phyloP scores from a whole-genome alignment of 768 basidiomycete genomes.

The Lactarius akahatsu region DNA sequence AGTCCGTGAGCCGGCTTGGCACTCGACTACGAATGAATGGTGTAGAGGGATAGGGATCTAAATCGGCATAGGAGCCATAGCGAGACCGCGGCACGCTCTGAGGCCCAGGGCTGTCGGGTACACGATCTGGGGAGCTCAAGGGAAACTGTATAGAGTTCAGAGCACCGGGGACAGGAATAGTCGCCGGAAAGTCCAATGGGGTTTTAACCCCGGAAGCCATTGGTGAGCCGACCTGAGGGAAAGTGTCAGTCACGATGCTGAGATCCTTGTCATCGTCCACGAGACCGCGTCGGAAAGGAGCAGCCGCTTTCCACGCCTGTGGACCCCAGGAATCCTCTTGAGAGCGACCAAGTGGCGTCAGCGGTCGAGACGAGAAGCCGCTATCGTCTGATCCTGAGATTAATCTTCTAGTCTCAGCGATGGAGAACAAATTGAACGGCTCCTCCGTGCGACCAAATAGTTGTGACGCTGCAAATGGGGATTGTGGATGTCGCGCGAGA shows the following conservation, averaged over 20 bases:
- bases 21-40: constrained; percentile 85
- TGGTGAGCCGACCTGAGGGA: constrained; percentile 46
- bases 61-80: constrained; percentile 72
- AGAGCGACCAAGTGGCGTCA: constrained; percentile 48
- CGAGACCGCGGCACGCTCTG: constrained; percentile 58
- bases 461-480: constrained; percentile 85
- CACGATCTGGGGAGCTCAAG: constrained; percentile 69
- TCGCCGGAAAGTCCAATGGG: constrained; percentile 56
- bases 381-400: constrained; percentile 55
- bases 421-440: constrained; percentile 78
- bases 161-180: constrained; percentile 50
- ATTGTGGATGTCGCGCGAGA: constrained; percentile 62
- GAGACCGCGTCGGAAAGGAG: constrained; percentile 73
- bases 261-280: constrained; percentile 75
- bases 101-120: constrained; percentile 47
- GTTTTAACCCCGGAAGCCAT: constrained; percentile 47
- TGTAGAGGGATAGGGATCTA: constrained; percentile 62
- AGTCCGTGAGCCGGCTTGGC: constrained; percentile 68
- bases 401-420: constrained; percentile 68
- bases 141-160: constrained; percentile 82
- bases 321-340: constrained; percentile 44
- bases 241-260: constrained; percentile 42
- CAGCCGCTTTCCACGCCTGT: constrained; percentile 52
- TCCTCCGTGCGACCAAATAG: constrained; percentile 78
- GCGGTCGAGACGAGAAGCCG: constrained; percentile 49